Percentiles rank a stretch among this genome's conserved stretches.
phyloP scores from a whole-genome alignment of 2,329 filamentous ascomycete genomes.

The Alternaria ethzedia region DNA sequence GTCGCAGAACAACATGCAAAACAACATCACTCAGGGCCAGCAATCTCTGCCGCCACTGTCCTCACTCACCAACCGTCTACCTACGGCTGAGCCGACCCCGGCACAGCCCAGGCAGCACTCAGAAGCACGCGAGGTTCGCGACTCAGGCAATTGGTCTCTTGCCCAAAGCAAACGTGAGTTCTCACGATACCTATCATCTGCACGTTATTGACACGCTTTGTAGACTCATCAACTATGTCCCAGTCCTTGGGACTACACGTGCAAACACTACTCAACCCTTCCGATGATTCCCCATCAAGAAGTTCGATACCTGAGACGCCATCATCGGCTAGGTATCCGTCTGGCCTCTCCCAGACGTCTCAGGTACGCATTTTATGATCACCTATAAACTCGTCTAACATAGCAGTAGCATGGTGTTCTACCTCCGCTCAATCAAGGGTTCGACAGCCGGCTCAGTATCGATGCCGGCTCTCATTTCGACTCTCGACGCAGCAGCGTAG shows the following conservation, averaged over 20 bases:
- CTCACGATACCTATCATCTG: slow-evolving; percentile 2
- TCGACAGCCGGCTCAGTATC: slow-evolving; percentile 56
- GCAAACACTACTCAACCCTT: slow-evolving; percentile 56
- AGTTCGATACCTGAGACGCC: slow-evolving; percentile 53
- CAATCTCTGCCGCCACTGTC: slow-evolving; percentile 47
- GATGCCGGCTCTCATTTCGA: slow-evolving; percentile 59
- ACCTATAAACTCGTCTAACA: slow-evolving; percentile 18
- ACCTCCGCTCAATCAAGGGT: slow-evolving; percentile 64
- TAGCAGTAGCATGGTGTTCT: slow-evolving; percentile 49
- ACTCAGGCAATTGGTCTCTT: slow-evolving; percentile 66
- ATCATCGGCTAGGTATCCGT: slow-evolving; percentile 46
- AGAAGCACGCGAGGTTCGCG: slow-evolving; percentile 59
- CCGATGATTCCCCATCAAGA: slow-evolving; percentile 57
- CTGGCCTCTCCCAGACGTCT: slow-evolving; percentile 28
- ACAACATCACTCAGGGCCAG: slow-evolving; percentile 25
- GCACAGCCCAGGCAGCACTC: slow-evolving; percentile 41
- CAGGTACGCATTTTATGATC: slow-evolving; percentile 28
- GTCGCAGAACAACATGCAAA: not conserved
- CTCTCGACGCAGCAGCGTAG: slow-evolving; percentile 77
- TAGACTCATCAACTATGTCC: slow-evolving; percentile 52
- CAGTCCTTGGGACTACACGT: slow-evolving; percentile 57
- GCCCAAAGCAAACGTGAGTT: slow-evolving; percentile 62
- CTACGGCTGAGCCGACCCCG: slow-evolving; percentile 43
- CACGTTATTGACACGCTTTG: slow-evolving; percentile 16
- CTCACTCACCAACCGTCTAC: slow-evolving; percentile 44